Evolutionary conservation across 1,284 basidiomycete species (phyloP).

Genomic region (Irpex rosettiformis): DNA sequence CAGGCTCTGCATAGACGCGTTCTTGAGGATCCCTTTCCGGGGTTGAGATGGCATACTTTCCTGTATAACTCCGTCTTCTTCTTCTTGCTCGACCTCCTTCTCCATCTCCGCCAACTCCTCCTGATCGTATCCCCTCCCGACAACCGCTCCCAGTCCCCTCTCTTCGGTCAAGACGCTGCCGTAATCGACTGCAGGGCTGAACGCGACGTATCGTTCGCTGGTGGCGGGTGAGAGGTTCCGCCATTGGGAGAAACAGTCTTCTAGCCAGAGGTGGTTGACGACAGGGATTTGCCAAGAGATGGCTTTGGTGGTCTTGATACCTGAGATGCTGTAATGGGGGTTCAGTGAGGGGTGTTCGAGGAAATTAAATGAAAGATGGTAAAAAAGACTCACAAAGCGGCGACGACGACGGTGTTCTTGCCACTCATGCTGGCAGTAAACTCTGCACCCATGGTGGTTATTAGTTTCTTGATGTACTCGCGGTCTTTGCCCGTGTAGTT

Average conservation of each 20-base stretch:
- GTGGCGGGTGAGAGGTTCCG: conserved; percentile 51
- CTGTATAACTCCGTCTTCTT: neutral
- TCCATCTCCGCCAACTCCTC: conserved; percentile 28
- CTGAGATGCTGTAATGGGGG: conserved; percentile 45
- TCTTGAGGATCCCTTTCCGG: conserved; percentile 13
- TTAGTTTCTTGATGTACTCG: conserved; percentile 83
- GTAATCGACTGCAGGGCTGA: conserved; percentile 67
- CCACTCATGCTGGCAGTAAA: conserved; percentile 81
- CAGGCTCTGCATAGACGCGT: neutral
- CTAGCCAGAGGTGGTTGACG: conserved; percentile 88
- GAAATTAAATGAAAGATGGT: neutral
- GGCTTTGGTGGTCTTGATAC: conserved; percentile 76
- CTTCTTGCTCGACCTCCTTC: conserved; percentile 19
- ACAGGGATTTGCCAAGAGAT: conserved; percentile 79
- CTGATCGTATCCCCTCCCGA: conserved; percentile 28
- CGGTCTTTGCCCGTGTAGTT: conserved; percentile 85
- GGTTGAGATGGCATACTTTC: conserved; percentile 2
- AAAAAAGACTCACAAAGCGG: conserved; percentile 63
- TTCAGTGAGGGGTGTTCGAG: no score
- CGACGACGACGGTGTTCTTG: conserved; percentile 76
- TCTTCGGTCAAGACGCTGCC: conserved; percentile 54
- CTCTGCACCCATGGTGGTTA: conserved; percentile 69
- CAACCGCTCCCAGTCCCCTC: conserved; percentile 31
- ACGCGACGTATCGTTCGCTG: conserved; percentile 63
- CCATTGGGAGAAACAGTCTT: conserved; percentile 84